phyloP scores from a whole-genome alignment of 2,329 filamentous ascomycete genomes.

The Neoascochyta sp. region DNA sequence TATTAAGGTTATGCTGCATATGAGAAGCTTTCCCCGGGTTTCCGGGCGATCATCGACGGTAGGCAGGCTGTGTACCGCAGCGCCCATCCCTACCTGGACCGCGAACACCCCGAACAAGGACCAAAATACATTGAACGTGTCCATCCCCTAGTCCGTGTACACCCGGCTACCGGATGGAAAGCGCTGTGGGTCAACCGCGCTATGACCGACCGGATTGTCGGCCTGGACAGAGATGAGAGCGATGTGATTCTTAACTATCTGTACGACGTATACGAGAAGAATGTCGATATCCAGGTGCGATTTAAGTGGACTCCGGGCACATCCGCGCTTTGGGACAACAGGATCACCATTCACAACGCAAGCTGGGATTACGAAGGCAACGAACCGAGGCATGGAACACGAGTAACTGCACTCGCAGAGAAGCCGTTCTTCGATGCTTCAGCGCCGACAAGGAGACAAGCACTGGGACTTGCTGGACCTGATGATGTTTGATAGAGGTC shows the following conservation, averaged over 20 bases:
- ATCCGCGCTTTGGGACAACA: constrained; percentile 68
- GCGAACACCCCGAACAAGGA: constrained; percentile 57
- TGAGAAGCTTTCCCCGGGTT: constrained; percentile 67
- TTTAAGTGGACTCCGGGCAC: constrained; percentile 68
- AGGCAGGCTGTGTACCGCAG: constrained; percentile 61
- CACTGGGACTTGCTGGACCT: constrained; percentile 59
- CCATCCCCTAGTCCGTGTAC: constrained; percentile 66
- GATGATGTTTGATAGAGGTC: constrained; percentile 51
- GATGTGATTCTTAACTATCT: constrained; percentile 65
- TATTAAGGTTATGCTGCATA: constrained; percentile 61
- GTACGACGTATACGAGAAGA: constrained; percentile 65
- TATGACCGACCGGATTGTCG: constrained; percentile 66
- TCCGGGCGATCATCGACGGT: constrained; percentile 68
- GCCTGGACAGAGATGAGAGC: constrained; percentile 65
- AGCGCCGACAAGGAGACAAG: constrained; percentile 64
- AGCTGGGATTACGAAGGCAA: constrained; percentile 69
- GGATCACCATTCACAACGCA: constrained; percentile 71
- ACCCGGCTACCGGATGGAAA: constrained; percentile 73
- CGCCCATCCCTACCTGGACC: constrained; percentile 65
- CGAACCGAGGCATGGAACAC: constrained; percentile 66
- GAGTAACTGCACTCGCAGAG: constrained; percentile 68
- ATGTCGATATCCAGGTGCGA: constrained; percentile 67
- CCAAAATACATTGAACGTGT: constrained; percentile 64
- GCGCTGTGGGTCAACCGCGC: constrained; percentile 67
- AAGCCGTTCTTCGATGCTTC: constrained; percentile 63